Conservation (phyloP, 2,329 filamentous ascomycete genomes). For the Aspergillus sp. region DNA sequence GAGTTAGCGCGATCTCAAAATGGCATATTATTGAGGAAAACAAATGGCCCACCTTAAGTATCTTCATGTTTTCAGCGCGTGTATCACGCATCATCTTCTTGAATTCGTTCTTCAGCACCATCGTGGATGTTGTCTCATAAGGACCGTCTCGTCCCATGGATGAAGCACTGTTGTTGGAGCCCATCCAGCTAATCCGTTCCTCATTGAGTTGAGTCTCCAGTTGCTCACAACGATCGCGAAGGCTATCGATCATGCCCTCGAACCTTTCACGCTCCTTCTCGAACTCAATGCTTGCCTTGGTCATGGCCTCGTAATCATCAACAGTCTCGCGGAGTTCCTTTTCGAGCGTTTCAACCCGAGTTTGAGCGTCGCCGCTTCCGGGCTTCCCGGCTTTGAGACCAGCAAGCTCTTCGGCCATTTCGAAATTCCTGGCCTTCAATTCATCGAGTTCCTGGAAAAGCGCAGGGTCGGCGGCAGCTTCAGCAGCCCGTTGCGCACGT, state of each 20-base stretch:
- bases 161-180: constrained; percentile 52
- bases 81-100: constrained; percentile 80
- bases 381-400: constrained; percentile 37
- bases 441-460: constrained; percentile 62
- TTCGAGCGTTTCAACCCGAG: constrained; percentile 58
- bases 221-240: constrained; percentile 63
- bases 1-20: constrained; percentile 17
- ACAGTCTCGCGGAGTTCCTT: constrained; percentile 67
- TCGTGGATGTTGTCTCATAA: constrained; percentile 63
- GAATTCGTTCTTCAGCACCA: constrained; percentile 71
- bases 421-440: constrained; percentile 50
- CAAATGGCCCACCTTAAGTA: constrained; percentile 58
- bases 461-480: constrained; percentile 58
- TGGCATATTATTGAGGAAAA: background rate
- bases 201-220: constrained; percentile 66
- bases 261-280: constrained; percentile 69
- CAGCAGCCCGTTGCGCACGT: constrained; percentile 67
- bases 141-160: constrained; percentile 38
- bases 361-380: constrained; percentile 40
- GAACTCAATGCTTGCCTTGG: constrained; percentile 67
- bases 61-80: constrained; percentile 63
- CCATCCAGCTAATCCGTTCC: constrained; percentile 66
- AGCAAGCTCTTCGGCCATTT: constrained; percentile 50
- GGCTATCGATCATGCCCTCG: constrained; percentile 62
- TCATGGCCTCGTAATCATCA: constrained; percentile 69